Conservation (phyloP, 352 stramenopile genomes). For the Pythium folliculosum region DNA sequence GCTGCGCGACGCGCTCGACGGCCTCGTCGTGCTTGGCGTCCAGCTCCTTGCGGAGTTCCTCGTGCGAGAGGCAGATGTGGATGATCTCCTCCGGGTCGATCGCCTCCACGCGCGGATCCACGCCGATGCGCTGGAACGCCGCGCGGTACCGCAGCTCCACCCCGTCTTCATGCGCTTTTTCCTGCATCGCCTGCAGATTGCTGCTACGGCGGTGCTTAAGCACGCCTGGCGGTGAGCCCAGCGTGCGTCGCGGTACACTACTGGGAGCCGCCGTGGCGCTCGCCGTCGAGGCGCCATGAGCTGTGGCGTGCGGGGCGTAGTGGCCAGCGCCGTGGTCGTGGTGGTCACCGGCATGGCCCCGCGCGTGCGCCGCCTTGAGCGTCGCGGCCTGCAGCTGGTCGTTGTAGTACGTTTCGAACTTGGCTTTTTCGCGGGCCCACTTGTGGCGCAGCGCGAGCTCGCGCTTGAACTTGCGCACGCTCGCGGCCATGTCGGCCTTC, state of each 20-base stretch:
- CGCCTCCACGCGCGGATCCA: slow-evolving; percentile 50
- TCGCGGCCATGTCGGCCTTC: slow-evolving; percentile 67
- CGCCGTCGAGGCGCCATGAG: too few species aligned
- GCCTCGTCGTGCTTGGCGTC: slow-evolving; percentile 65
- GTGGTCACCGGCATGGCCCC: background rate
- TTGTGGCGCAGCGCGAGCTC: slow-evolving; percentile 75
- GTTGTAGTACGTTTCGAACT: slow-evolving; percentile 87
- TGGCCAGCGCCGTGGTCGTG: background rate
- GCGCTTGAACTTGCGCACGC: slow-evolving; percentile 59
- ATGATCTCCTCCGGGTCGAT: slow-evolving; percentile 76
- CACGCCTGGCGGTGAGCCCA: slow-evolving; percentile 10
- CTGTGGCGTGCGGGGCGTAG: background rate
- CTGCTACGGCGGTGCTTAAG: slow-evolving; percentile 21
- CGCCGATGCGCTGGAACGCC: slow-evolving; percentile 72
- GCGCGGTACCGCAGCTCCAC: slow-evolving; percentile 43
- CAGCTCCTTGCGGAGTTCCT: slow-evolving; percentile 69
- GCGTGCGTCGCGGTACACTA: background rate
- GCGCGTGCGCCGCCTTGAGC: slow-evolving; percentile 4
- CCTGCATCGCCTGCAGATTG: background rate
- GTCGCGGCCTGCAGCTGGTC: slow-evolving; percentile 51
- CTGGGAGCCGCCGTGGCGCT: background rate
- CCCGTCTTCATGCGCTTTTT: slow-evolving; percentile 20
- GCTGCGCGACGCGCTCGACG: slow-evolving; percentile 46
- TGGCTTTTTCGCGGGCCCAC: slow-evolving; percentile 76
- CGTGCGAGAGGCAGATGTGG: slow-evolving; percentile 59